These are phyloP conservation scores for Cladobotryum protrusum DNA, from an alignment of 2,329 filamentous ascomycete genomes.

Conservation along the genomic window DNA sequence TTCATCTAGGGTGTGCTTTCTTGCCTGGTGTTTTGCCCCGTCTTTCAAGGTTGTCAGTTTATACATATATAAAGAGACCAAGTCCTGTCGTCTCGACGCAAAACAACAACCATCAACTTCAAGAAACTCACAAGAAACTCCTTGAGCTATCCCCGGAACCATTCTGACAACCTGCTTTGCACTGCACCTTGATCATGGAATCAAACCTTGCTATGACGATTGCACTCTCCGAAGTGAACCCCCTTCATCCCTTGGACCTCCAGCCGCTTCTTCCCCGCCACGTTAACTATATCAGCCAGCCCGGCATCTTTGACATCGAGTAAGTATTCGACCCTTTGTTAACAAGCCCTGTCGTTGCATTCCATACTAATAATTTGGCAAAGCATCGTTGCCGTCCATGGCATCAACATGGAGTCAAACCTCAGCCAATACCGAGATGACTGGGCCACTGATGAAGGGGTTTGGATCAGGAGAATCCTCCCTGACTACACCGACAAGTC, in stretches of 20 bases:
- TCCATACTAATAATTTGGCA: neutral
- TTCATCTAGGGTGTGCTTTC: neutral
- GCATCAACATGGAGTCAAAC: conserved; percentile 8
- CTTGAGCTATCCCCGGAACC: no score
- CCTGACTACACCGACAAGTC: neutral
- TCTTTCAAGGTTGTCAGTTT: no score
- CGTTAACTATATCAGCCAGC: neutral
- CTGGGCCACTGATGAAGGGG: neutral
- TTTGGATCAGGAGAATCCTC: conserved; percentile 8
- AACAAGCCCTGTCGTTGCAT: neutral
- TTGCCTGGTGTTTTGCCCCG: no score
- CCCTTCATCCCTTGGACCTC: neutral
- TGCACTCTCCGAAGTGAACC: no score
- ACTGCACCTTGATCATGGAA: no score
- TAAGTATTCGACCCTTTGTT: neutral
- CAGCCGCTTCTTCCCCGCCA: neutral
- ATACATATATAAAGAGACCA: neutral
- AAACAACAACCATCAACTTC: no score
- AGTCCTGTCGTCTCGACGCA: neutral
- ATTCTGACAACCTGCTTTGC: no score
- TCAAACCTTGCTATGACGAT: no score
- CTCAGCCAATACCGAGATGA: conserved; percentile 3
- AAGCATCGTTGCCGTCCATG: conserved; percentile 7
- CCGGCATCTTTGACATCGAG: neutral
- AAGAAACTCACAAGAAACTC: no score